phyloP scores from a whole-genome alignment of 2,329 filamentous ascomycete genomes.

The Sporothrix humicola region DNA sequence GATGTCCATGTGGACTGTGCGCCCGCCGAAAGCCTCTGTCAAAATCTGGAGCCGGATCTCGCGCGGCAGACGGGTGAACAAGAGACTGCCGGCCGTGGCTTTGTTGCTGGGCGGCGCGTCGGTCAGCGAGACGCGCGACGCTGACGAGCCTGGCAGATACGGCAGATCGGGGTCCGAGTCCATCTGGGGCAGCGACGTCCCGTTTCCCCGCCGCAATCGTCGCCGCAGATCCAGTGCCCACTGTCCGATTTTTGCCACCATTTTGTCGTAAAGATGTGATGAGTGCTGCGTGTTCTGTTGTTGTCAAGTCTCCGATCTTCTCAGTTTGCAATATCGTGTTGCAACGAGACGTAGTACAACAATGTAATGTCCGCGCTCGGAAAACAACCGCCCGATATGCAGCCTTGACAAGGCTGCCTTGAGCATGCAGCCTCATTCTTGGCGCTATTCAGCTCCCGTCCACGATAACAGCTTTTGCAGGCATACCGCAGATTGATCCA shows the following conservation, averaged over 20 bases:
- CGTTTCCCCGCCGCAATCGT: background rate
- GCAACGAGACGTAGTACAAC: too few species aligned
- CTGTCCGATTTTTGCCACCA: background rate
- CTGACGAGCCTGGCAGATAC: background rate
- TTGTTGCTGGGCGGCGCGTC: background rate
- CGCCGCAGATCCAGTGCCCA: background rate
- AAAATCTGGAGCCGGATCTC: constrained; percentile 18
- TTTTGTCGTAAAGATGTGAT: too few species aligned
- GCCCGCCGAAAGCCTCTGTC: constrained; percentile 10
- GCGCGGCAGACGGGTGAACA: background rate
- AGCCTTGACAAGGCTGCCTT: too few species aligned
- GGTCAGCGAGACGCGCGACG: background rate
- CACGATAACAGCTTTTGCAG: too few species aligned
- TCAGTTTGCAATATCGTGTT: too few species aligned
- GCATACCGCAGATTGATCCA: too few species aligned
- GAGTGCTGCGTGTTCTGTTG: too few species aligned
- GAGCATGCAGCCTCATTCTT: too few species aligned
- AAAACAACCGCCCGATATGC: too few species aligned
- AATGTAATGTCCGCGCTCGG: too few species aligned
- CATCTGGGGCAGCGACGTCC: background rate
- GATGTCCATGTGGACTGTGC: constrained; percentile 16
- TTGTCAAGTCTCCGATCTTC: too few species aligned
- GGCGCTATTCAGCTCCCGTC: too few species aligned
- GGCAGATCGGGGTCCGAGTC: constrained; percentile 1
- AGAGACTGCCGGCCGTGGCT: background rate